Evolutionary conservation across 2,329 filamentous ascomycete genomes (phyloP).

Genomic region (Anisogramma anomala): DNA sequence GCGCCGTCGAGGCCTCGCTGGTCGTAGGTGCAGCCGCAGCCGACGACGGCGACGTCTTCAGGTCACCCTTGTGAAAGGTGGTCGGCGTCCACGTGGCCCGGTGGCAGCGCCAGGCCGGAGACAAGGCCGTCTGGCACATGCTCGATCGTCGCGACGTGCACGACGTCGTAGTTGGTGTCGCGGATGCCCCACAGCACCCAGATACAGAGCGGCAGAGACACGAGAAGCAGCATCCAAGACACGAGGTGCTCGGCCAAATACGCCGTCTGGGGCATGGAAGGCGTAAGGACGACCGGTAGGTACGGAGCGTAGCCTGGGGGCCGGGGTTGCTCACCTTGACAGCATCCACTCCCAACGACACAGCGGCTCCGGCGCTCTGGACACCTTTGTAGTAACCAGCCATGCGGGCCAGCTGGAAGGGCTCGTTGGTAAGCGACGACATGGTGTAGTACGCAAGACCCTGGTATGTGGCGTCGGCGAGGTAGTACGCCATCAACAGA

Average conservation of each 20-base stretch:
- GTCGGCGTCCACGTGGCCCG: conserved; percentile 11
- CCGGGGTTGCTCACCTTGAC: conserved; percentile 17
- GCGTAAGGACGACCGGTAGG: background rate
- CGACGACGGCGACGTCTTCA: background rate
- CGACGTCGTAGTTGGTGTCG: conserved; percentile 19
- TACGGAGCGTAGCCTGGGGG: background rate
- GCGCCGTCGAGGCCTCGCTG: no score
- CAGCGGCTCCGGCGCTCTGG: conserved; percentile 61
- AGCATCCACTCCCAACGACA: conserved; percentile 26
- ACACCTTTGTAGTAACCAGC: conserved; percentile 74
- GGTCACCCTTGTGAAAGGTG: background rate
- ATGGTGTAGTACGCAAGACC: conserved; percentile 63
- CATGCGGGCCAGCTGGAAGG: conserved; percentile 62
- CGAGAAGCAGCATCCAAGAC: conserved; percentile 18
- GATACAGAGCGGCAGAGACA: conserved; percentile 17
- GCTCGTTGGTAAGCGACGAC: conserved; percentile 63
- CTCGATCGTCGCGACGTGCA: conserved; percentile 15
- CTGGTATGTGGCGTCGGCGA: conserved; percentile 20
- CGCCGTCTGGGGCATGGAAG: conserved; percentile 12
- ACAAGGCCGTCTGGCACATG: conserved; percentile 11
- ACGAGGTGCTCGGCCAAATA: conserved; percentile 18
- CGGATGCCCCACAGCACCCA: conserved; percentile 16
- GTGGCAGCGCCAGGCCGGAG: conserved; percentile 6
- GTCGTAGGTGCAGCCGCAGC: no score
- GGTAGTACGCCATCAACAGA: conserved; percentile 19